Evolutionary conservation across 2,329 filamentous ascomycete species (phyloP).

Genomic region (Orbilia quercus): DNA sequence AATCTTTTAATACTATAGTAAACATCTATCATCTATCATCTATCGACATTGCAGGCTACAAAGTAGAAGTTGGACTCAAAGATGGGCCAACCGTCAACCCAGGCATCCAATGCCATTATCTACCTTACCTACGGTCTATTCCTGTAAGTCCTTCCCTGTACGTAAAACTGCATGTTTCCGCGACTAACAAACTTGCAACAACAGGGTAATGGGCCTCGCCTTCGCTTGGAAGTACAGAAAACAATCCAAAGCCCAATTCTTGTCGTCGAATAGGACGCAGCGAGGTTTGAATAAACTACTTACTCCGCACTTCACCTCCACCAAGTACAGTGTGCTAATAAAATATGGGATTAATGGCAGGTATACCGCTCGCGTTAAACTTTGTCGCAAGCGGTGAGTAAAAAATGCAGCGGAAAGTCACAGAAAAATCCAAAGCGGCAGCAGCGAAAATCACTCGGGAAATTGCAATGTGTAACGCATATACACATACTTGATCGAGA

Average conservation of each 20-base stretch:
- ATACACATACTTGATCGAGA: constrained; percentile 21
- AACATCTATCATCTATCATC: too few species aligned
- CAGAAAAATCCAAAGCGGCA: constrained; percentile 67
- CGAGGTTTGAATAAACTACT: constrained; percentile 74
- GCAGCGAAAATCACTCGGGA: not conserved
- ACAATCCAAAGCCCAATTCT: constrained; percentile 76
- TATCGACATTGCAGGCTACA: too few species aligned
- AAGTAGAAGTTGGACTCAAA: constrained; percentile 63
- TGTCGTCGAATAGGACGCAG: constrained; percentile 82
- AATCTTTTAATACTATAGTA: too few species aligned
- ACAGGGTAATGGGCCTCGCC: constrained; percentile 72
- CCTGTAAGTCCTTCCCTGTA: constrained; percentile 67
- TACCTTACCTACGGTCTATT: constrained; percentile 82
- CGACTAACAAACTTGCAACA: constrained; percentile 7
- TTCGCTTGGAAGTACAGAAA: constrained; percentile 70
- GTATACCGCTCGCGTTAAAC: constrained; percentile 83
- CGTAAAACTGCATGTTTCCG: not conserved
- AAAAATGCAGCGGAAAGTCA: constrained; percentile 62
- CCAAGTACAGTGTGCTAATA: too few species aligned
- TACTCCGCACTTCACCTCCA: too few species aligned
- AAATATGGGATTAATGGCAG: too few species aligned
- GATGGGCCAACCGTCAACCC: constrained; percentile 79
- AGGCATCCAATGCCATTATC: constrained; percentile 84
- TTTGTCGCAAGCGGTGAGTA: constrained; percentile 93
- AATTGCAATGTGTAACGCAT: constrained; percentile 42